Conservation (phyloP, 176 grass and related monocot species). For the Oryza longistaminata region DNA sequence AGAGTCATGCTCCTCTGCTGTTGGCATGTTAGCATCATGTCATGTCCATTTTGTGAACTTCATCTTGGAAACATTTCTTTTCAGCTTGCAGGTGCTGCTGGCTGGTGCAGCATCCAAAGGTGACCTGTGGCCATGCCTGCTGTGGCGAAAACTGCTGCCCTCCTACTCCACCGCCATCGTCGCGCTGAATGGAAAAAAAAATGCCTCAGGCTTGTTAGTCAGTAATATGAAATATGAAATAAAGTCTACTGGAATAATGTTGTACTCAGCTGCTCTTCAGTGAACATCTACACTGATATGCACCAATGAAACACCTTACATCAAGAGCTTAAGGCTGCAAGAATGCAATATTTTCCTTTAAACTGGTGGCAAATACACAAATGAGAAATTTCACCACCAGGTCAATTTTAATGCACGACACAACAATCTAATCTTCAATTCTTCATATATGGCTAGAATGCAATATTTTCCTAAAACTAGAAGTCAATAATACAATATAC, state of each 20-base stretch:
- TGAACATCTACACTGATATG: background rate
- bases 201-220: background rate
- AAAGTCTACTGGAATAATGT: background rate
- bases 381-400: background rate
- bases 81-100: slow-evolving; percentile 66
- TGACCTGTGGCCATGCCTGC: slow-evolving; percentile 60
- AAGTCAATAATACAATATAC: background rate
- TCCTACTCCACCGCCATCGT: background rate
- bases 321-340: background rate
- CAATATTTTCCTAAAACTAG: no score
- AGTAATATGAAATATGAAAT: background rate
- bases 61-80: background rate
- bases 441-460: background rate
- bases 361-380: background rate
- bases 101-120: slow-evolving; percentile 46
- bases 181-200: background rate
- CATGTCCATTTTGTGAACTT: background rate
- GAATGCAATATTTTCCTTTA: no score
- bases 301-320: slow-evolving; percentile 13
- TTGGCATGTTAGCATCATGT: slow-evolving; percentile 25
- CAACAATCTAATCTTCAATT: slow-evolving; percentile 1
- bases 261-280: background rate
- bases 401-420: background rate
- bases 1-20: background rate
- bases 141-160: slow-evolving; percentile 57